Evolutionary conservation across 768 basidiomycete genomes (phyloP), one percentile per base, ranked within the genome.

Genomic region (Megacollybia marginata): DNA sequence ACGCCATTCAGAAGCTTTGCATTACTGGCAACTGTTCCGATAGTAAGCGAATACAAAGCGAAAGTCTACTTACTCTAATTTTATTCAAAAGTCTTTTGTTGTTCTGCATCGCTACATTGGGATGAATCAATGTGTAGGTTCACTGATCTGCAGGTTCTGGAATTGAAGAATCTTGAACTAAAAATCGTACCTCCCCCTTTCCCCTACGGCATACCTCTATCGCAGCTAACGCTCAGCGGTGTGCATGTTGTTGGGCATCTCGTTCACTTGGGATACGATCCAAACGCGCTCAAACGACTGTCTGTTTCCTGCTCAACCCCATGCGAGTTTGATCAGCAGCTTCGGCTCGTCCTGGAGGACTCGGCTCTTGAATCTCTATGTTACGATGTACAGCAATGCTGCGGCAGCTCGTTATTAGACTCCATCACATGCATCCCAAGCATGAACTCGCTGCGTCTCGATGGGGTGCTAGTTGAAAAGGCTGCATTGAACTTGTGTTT

Each of bases 61-160:
- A 28, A 28, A 28, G 23, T 28, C 23, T 28, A 28, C 23, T 28
- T 28, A 28, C 23, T 28, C 23, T 6, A 28, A 28, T 28, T 28
- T 28, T 6, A 28, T 28, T 28, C 23, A 28, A n/a, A n/a, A 28
- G 23, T 28, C 23, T 28, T 66, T 33, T 53, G 53, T 46, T 46
- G 54, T 15, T 59, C 53, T 20, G 65, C 74, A 1, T 75, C 75
- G 15, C 57, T 82, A 54, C 72, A 74, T 53, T 80, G 79, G 78
- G 76, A 79, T 47, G 62, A 61, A 34, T 59, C 78, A n/a, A 65
- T 69, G 2, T 70, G 67, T 60, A 68, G 64, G 42, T 79, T 80
- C 54, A 62, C 69, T 9, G 67, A 59, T 49, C 67, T 80, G 31
- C 63, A 59, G 53, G 67, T 57, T 38, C 66, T 82, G 49, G 65